Conservation (phyloP, 768 basidiomycete genomes). For the Auriculariales sp. region DNA sequence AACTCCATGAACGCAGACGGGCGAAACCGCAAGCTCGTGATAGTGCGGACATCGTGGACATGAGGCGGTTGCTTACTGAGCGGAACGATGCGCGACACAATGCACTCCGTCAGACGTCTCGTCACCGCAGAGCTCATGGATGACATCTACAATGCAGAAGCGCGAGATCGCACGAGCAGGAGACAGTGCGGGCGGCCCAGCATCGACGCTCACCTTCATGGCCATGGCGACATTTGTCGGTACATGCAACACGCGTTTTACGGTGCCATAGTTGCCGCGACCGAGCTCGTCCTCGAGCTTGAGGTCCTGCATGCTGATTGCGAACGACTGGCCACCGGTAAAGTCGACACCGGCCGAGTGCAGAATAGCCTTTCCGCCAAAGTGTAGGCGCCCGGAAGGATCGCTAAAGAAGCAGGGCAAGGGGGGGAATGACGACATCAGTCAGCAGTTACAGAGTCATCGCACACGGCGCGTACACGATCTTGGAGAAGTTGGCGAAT, state of each 20-base stretch:
- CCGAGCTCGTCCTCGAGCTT: conserved; percentile 87
- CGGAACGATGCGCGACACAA: too few species aligned
- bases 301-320: conserved; percentile 91
- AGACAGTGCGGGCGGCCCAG: conserved; percentile 11
- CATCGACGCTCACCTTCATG: too few species aligned
- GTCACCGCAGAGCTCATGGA: too few species aligned
- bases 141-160: too few species aligned
- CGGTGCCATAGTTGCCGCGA: conserved; percentile 93
- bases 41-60: too few species aligned
- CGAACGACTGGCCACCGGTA: conserved; percentile 76
- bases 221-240: conserved; percentile 96
- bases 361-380: conserved; percentile 82
- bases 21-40: too few species aligned
- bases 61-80: too few species aligned
- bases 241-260: conserved; percentile 86
- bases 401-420: too few species aligned
- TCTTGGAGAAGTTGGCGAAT: conserved; percentile 85
- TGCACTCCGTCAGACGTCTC: too few species aligned
- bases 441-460: neutral
- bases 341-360: conserved; percentile 85
- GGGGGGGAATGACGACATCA: neutral
- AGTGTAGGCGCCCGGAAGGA: conserved; percentile 90
- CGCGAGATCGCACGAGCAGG: too few species aligned
- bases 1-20: too few species aligned
- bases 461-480: conserved; percentile 53